Base-by-base conservation (phyloP, 768 basidiomycete genomes). In the Boletus subcaerulescens region DNA sequence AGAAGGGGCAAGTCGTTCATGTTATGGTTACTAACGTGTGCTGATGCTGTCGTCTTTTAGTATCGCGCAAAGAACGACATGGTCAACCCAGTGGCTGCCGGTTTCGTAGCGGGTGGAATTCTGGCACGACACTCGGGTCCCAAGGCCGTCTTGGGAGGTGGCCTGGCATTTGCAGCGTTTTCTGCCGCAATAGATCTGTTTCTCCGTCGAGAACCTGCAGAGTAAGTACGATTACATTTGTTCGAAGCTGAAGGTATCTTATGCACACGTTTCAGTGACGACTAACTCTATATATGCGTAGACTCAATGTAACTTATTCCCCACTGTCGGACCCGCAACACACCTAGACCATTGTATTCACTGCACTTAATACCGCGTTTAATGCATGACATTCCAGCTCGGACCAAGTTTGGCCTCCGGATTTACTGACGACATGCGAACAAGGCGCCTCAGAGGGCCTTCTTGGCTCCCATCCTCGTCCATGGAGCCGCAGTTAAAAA, bases 11-110 rank as follows among this genome's bases (percentile, higher is more conserved):
- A 68, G 93, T 85, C 18, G 24, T 31, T 44, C 36, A 32, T n/a
- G 1, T 33, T 22, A 33, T 26, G 7, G 3, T 48, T 33, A 24
- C 36, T 0, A 22, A 40, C 13, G 31, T 1, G 12, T 43, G 12
- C 29, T 62, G 33, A 67, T 14, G 0, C 24, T 18, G 32, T 17
- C 4, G 8, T 35, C 3, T 31, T 29, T 32, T 57, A 97, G 95
- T 98, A 97, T 73, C 93, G 96, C 43, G 95, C 93, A 10, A 93
- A 86, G 73, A 95, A 97, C 65, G 96, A 98, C 70, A 91, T 98
- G 62, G 87, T 85, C 52, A 98, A 98, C 68, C 89, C 93, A 11
- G 82, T 93, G 17, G 81, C 86, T 13, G 87, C 91, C 7, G 96
- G 96, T 1, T 93, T 96, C 68, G 68, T 94, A 5, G 83, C 93